phyloP scores from a whole-genome alignment of 1,284 basidiomycete genomes.

The Irpex lacteus region DNA sequence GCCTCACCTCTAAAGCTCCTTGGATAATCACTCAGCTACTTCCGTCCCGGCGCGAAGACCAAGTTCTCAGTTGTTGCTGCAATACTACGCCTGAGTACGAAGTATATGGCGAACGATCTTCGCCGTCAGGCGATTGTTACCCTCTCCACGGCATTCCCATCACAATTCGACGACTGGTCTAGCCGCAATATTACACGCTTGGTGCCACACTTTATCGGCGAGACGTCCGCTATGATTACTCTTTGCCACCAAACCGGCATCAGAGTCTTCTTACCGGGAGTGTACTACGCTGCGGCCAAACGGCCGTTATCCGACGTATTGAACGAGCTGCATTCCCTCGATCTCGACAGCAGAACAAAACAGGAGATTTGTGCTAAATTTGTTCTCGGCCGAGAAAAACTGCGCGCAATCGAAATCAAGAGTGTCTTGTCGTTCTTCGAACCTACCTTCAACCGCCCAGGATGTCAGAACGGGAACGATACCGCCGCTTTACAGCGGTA shows the following conservation, averaged over 20 bases:
- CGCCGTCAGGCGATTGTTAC: constrained; percentile 33
- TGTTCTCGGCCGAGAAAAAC: constrained; percentile 15
- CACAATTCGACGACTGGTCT: constrained; percentile 31
- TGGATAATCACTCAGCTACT: constrained; percentile 10
- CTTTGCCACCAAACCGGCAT: constrained; percentile 16
- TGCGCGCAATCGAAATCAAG: constrained; percentile 8
- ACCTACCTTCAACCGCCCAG: constrained; percentile 7
- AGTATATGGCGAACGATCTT: constrained; percentile 39
- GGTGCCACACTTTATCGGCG: constrained; percentile 15
- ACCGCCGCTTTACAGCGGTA: not conserved
- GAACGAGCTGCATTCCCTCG: constrained; percentile 8
- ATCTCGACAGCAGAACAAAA: constrained; percentile 1
- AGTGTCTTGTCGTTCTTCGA: constrained; percentile 15
- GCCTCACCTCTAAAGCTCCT: not conserved
- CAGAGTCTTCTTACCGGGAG: constrained; percentile 13
- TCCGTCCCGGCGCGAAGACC: constrained; percentile 17
- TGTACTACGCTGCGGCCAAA: constrained; percentile 14
- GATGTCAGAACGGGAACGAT: constrained; percentile 8
- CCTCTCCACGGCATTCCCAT: constrained; percentile 35
- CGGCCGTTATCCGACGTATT: constrained; percentile 11
- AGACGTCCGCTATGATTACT: constrained; percentile 10
- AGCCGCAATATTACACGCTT: constrained; percentile 20
- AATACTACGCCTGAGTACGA: constrained; percentile 37
- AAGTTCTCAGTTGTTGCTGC: constrained; percentile 31
- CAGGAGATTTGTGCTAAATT: constrained; percentile 11